Percentiles rank a stretch among this genome's conserved stretches.
Conservation (phyloP, 1,139 yeast genomes). For the Scheffersomyces illinoinensis region DNA sequence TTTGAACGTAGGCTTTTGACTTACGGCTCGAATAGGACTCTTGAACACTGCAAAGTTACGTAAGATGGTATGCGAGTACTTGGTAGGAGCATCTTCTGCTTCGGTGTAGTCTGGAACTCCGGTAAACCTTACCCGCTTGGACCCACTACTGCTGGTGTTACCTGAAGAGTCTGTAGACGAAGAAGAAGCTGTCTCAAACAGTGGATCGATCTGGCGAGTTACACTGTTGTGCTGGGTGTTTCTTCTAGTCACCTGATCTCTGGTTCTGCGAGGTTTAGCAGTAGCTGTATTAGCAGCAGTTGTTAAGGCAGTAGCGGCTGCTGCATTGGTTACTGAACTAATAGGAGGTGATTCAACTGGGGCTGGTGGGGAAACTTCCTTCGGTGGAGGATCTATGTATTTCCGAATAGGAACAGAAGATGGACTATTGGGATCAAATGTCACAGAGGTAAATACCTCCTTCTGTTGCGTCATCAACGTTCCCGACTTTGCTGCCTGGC, state of each 20-base stretch:
- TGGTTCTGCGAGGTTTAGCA: constrained; percentile 11
- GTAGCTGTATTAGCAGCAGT: neutral
- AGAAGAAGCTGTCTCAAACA: constrained; percentile 10
- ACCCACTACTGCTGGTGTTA: constrained; percentile 3
- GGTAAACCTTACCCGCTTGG: constrained; percentile 50
- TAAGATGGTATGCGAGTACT: constrained; percentile 46
- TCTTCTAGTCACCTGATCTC: constrained; percentile 34
- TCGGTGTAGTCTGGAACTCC: constrained; percentile 55
- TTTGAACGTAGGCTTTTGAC: constrained; percentile 21
- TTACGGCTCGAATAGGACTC: constrained; percentile 17
- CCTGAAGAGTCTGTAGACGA: constrained; percentile 10
- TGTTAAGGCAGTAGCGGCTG: neutral
- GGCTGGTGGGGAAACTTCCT: neutral
- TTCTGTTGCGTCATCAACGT: constrained; percentile 40
- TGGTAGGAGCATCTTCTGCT: constrained; percentile 58
- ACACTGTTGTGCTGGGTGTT: constrained; percentile 36
- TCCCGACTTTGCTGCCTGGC: constrained; percentile 43
- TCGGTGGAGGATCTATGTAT: constrained; percentile 14
- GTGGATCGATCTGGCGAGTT: constrained; percentile 13
- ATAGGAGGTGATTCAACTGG: neutral
- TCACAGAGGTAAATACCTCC: constrained; percentile 36
- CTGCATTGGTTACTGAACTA: neutral
- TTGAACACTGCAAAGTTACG: constrained; percentile 47
- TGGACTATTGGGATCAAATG: constrained; percentile 45
- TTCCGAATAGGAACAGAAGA: constrained; percentile 27